Evolutionary conservation across 176 grass and related monocot species (phyloP).

Genomic region (Miscanthus lutarioriparius): DNA sequence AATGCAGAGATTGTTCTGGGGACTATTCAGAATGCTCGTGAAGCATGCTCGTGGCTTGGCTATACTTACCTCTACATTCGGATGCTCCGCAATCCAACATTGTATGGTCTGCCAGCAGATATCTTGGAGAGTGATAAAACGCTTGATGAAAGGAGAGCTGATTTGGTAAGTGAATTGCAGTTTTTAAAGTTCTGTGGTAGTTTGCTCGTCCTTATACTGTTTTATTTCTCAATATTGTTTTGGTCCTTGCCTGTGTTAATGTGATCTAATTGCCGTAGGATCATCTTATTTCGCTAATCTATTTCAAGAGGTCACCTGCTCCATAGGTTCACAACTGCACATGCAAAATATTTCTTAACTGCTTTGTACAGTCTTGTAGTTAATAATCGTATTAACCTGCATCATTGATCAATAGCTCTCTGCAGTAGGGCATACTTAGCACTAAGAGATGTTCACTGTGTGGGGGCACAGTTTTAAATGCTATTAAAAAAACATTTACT

Average conservation of each 20-base stretch:
- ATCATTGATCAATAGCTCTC: background rate
- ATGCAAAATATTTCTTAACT: background rate
- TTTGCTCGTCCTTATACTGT: background rate
- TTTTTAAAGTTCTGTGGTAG: conserved; percentile 16
- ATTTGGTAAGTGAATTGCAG: conserved; percentile 66
- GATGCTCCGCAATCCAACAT: conserved; percentile 88
- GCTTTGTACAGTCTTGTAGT: background rate
- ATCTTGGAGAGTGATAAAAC: conserved; percentile 70
- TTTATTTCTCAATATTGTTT: conserved; percentile 16
- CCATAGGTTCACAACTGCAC: background rate
- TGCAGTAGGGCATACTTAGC: background rate
- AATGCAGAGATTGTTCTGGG: conserved; percentile 98
- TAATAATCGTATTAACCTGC: background rate
- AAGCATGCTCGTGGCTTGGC: conserved; percentile 88
- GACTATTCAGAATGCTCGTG: conserved; percentile 85
- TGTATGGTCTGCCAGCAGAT: conserved; percentile 87
- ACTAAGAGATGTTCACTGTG: background rate
- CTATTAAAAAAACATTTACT: background rate
- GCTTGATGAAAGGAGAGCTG: conserved; percentile 89
- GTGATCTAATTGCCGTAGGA: background rate
- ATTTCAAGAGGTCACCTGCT: background rate
- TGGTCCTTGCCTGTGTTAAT: conserved; percentile 5
- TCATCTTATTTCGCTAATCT: background rate
- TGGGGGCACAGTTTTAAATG: background rate
- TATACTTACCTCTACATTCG: conserved; percentile 93